Conservation (phyloP, 1,139 yeast species). For the Geotrichum candidum region DNA sequence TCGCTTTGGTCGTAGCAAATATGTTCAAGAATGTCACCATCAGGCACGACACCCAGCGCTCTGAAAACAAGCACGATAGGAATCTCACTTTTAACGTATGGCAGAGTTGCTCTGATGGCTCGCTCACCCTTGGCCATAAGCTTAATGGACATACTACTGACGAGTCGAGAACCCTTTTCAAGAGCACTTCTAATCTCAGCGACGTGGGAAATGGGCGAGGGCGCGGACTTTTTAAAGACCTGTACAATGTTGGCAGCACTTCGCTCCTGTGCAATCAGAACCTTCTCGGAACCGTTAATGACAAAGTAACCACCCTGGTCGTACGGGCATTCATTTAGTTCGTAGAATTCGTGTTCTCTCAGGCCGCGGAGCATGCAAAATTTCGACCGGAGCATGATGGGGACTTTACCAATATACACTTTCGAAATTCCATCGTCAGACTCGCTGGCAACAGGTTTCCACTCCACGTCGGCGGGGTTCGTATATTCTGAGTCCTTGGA, state of each 20-base stretch:
- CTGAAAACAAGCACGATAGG: slow-evolving; percentile 95
- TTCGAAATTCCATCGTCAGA: slow-evolving; percentile 58
- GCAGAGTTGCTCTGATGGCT: slow-evolving; percentile 91
- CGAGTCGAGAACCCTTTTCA: slow-evolving; percentile 93
- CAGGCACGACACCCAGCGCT: slow-evolving; percentile 97
- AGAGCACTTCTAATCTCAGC: slow-evolving; percentile 96
- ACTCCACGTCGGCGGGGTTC: slow-evolving; percentile 52
- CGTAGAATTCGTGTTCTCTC: slow-evolving; percentile 91
- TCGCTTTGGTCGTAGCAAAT: slow-evolving; percentile 96
- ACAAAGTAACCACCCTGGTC: slow-evolving; percentile 99
- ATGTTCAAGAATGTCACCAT: slow-evolving; percentile 96
- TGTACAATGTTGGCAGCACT: slow-evolving; percentile 97
- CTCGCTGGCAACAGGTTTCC: slow-evolving; percentile 53
- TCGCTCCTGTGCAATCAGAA: slow-evolving; percentile 95
- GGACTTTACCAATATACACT: slow-evolving; percentile 93
- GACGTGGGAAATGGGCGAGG: slow-evolving; percentile 90
- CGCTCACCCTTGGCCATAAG: slow-evolving; percentile 77
- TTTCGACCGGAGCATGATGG: slow-evolving; percentile 94
- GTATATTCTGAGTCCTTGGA: slow-evolving; percentile 62
- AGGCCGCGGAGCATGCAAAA: slow-evolving; percentile 90
- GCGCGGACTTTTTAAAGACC: slow-evolving; percentile 96
- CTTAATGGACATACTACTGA: slow-evolving; percentile 90
- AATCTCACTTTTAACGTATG: slow-evolving; percentile 92
- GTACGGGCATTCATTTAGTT: slow-evolving; percentile 95
- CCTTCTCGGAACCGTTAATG: slow-evolving; percentile 97